Conservation (phyloP, 768 basidiomycete genomes). For the Trametes meyenii region DNA sequence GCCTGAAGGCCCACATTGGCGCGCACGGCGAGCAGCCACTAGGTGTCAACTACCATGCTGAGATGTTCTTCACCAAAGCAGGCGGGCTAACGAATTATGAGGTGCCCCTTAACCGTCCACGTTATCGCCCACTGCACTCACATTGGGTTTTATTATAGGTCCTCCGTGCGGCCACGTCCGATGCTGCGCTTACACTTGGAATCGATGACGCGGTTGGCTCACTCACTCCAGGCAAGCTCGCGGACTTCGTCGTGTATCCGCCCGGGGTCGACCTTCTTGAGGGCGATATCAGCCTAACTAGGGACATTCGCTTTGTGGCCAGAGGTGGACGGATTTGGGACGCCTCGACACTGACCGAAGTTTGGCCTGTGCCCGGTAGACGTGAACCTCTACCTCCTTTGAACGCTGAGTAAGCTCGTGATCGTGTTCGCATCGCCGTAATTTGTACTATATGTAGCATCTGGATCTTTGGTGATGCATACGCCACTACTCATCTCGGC, state of each 20-base stretch:
- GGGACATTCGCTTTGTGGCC: constrained; percentile 56
- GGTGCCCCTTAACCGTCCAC: constrained; percentile 39
- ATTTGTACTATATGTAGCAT: not conserved
- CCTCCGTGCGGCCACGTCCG: constrained; percentile 67
- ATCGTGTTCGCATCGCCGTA: not conserved
- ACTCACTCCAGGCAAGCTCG: constrained; percentile 65
- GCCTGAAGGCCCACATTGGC: constrained; percentile 65
- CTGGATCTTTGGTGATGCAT: not conserved
- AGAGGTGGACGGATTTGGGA: constrained; percentile 75
- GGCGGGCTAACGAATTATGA: constrained; percentile 76
- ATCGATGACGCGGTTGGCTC: constrained; percentile 64
- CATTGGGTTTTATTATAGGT: constrained; percentile 42
- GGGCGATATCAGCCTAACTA: constrained; percentile 52
- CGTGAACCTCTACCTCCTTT: constrained; percentile 58
- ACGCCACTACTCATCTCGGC: not conserved
- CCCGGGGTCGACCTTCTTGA: constrained; percentile 59
- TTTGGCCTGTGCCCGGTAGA: constrained; percentile 70
- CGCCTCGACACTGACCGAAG: constrained; percentile 65
- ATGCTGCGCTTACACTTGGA: constrained; percentile 67
- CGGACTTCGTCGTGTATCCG: constrained; percentile 71
- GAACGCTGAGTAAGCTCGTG: constrained; percentile 45
- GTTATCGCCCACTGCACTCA: not conserved
- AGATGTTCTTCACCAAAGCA: constrained; percentile 64
- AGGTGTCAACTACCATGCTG: constrained; percentile 76
- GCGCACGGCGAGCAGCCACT: constrained; percentile 74